phyloP scores from a whole-genome alignment of 768 basidiomycete genomes.

The Tephrocybe sp. region DNA sequence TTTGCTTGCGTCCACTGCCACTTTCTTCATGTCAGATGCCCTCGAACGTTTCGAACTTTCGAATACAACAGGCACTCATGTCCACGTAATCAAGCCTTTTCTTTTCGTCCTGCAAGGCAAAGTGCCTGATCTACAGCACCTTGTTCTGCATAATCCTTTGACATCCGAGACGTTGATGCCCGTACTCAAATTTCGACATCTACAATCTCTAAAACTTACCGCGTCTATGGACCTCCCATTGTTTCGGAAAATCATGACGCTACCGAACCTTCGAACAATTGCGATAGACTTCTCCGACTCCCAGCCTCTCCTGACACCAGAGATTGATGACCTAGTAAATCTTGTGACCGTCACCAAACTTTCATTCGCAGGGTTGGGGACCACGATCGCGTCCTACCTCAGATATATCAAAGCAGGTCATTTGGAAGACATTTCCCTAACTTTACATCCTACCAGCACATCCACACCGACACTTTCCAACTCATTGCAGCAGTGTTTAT shows the following conservation, averaged over 20 bases:
- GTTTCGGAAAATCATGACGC: neutral
- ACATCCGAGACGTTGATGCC: neutral
- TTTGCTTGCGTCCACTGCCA: neutral
- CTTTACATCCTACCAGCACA: no score
- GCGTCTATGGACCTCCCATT: neutral
- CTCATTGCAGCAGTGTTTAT: no score
- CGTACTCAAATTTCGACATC: neutral
- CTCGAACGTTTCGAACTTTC: neutral
- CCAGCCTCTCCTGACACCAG: neutral
- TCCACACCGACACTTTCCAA: no score
- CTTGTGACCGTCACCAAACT: neutral
- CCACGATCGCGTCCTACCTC: neutral
- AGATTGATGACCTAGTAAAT: neutral
- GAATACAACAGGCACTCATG: neutral
- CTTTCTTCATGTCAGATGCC: neutral
- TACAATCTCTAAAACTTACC: neutral
- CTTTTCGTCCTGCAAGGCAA: neutral
- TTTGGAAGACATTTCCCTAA: neutral
- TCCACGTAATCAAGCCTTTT: neutral
- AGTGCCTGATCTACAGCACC: neutral
- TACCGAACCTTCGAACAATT: conserved; percentile 3
- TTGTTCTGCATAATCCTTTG: neutral
- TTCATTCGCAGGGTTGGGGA: neutral
- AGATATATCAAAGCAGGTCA: neutral
- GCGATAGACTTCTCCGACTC: neutral